Evolutionary conservation across 768 basidiomycete genomes (phyloP).

Genomic region (Mycena latifolia): DNA sequence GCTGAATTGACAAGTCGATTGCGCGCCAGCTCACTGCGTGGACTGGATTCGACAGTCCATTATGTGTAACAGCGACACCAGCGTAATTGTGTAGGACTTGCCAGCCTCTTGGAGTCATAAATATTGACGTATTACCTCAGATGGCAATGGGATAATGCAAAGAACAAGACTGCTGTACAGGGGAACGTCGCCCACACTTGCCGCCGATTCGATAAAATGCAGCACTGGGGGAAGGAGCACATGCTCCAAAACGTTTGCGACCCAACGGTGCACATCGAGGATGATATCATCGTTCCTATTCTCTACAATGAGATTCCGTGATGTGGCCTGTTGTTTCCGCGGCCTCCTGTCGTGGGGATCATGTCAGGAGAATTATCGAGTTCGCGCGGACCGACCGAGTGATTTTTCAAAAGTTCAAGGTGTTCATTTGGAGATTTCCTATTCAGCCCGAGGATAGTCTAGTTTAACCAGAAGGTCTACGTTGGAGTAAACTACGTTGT

Average conservation of each 20-base stretch:
- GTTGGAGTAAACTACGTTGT: too few species aligned
- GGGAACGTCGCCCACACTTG: conserved; percentile 42
- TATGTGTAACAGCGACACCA: conserved; percentile 31
- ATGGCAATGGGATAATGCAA: not conserved
- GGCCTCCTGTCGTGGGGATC: too few species aligned
- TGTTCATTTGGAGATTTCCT: too few species aligned
- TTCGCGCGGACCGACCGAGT: too few species aligned
- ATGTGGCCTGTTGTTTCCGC: too few species aligned
- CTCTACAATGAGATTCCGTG: conserved; percentile 8
- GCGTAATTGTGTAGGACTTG: conserved; percentile 20
- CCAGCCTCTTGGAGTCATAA: not conserved
- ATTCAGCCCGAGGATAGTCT: too few species aligned
- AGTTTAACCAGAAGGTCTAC: too few species aligned
- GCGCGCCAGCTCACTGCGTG: conserved; percentile 15
- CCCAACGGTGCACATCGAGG: conserved; percentile 24
- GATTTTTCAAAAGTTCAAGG: too few species aligned
- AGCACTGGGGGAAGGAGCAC: conserved; percentile 41
- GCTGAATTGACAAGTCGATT: too few species aligned
- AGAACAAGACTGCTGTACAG: not conserved
- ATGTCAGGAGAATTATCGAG: too few species aligned
- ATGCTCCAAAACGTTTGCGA: conserved; percentile 4
- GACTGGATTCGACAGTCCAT: conserved; percentile 26
- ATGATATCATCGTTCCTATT: conserved; percentile 25
- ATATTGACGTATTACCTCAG: not conserved
- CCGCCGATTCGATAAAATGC: conserved; percentile 43